Percentiles rank a stretch among this genome's conserved stretches.
Conservation (phyloP, 2,329 filamentous ascomycete genomes). For the Macrophomina tecta region DNA sequence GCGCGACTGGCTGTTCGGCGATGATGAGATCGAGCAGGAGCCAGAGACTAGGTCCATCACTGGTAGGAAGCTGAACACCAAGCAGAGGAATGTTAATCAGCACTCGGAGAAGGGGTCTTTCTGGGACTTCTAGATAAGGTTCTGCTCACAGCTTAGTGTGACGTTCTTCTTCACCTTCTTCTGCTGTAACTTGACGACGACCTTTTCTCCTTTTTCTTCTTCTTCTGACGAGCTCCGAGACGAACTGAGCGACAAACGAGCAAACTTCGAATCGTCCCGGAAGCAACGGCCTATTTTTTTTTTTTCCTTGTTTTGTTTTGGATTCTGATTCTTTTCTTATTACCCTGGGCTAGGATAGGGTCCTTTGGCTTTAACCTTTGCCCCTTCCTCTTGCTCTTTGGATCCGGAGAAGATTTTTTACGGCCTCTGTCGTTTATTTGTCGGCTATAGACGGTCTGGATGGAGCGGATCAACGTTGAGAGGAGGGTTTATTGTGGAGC, state of each 20-base stretch:
- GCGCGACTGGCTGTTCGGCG: conserved; percentile 50
- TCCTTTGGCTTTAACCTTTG: neutral
- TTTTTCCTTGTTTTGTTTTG: too few relatives aligned
- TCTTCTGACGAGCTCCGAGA: neutral
- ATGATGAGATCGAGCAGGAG: conserved; percentile 39
- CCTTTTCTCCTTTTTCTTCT: conserved; percentile 1
- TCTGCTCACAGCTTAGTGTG: neutral
- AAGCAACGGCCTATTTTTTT: too few relatives aligned
- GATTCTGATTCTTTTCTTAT: too few relatives aligned
- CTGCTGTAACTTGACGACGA: neutral
- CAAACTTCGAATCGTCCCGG: too few relatives aligned
- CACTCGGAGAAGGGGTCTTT: conserved; percentile 32
- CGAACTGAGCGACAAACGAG: too few relatives aligned
- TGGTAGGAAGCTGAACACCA: conserved; percentile 26
- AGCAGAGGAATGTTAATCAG: neutral
- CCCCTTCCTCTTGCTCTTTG: neutral
- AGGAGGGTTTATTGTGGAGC: too few relatives aligned
- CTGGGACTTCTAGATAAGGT: conserved; percentile 39
- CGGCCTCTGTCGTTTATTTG: neutral
- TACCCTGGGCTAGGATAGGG: too few relatives aligned
- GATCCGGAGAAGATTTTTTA: neutral
- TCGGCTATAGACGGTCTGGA: neutral
- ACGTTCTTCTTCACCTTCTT: neutral
- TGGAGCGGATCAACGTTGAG: neutral
- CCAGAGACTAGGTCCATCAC: conserved; percentile 25